phyloP scores from a whole-genome alignment of 805 yeast species.

The Lipomyces japonicus region DNA sequence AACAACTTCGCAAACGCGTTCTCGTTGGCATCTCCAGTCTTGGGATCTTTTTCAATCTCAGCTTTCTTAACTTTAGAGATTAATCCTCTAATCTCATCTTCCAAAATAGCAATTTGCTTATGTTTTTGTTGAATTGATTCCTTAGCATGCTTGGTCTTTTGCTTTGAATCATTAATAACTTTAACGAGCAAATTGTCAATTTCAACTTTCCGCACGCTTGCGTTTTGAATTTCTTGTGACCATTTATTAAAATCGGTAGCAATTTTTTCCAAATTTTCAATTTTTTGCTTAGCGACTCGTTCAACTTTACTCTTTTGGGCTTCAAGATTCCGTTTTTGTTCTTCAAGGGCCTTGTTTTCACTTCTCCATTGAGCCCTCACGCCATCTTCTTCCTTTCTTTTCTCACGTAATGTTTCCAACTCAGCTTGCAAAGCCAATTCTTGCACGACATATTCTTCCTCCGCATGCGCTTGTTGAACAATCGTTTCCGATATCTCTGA shows the following conservation, averaged over 20 bases:
- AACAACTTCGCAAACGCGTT: slow-evolving; percentile 30
- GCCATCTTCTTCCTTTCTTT: slow-evolving; percentile 35
- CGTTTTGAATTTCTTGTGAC: slow-evolving; percentile 27
- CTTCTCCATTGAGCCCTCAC: slow-evolving; percentile 36
- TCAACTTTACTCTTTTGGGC: slow-evolving; percentile 37
- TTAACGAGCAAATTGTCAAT: slow-evolving; percentile 2
- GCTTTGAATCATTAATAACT: not conserved
- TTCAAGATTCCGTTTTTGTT: slow-evolving; percentile 39
- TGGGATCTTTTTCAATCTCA: slow-evolving; percentile 17
- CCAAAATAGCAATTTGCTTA: slow-evolving; percentile 16
- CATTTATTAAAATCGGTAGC: slow-evolving; percentile 30
- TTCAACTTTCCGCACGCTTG: slow-evolving; percentile 5
- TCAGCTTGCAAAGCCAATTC: slow-evolving; percentile 33
- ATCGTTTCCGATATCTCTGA: slow-evolving; percentile 35
- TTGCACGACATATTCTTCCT: slow-evolving; percentile 32
- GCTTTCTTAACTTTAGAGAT: slow-evolving; percentile 19
- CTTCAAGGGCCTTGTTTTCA: slow-evolving; percentile 40
- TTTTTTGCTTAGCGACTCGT: slow-evolving; percentile 15
- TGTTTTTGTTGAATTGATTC: slow-evolving; percentile 17
- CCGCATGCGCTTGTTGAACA: slow-evolving; percentile 31
- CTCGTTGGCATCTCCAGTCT: slow-evolving; percentile 25
- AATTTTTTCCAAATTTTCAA: slow-evolving; percentile 26
- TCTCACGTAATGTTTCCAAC: slow-evolving; percentile 33
- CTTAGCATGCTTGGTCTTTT: slow-evolving; percentile 7
- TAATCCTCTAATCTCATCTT: slow-evolving; percentile 16